Base-by-base conservation (phyloP, 805 yeast species). In the Schwanniomyces occidentalis region DNA sequence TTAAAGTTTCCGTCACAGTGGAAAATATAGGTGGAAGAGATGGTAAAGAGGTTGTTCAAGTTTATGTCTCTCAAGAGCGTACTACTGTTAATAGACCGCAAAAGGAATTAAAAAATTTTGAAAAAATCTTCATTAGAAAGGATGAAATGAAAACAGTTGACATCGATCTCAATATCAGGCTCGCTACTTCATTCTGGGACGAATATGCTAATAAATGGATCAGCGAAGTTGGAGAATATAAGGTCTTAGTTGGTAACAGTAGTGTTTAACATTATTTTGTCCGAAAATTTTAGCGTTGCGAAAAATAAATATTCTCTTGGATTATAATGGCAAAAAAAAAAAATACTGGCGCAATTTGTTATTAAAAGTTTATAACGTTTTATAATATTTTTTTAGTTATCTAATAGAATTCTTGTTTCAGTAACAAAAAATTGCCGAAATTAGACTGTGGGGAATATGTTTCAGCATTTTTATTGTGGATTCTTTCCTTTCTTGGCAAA, bases 11-110 rank as follows among this genome's bases (percentile, higher is more conserved):
- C 9, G 52, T 54, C 6, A 24, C 34, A 2, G 52, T 58, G 12
- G 36, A 39, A 8, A 58, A 58, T 39, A 40, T 46, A 2, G 61
- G 64, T 6, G 35, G 38, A 3, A 24, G 44, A 6, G 53, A 40
- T 14, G 64, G 64, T 17, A 35, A 40, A 16, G 62, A 57, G 38
- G 62, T 54, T n/a, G 52, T 56, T 12, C 64, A 58, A 41, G 43
- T 58, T 16, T 58, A 58, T 41, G 39, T 50, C 12, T 35, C 45
- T 21, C 49, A 50, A n/a, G 27, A 36, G 9, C 37, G 45, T n/a
- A 32, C 54, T 13, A 34, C 32, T 14, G 44, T 56, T 9, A 45
- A 40, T 17, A 45, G 54, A 14, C 61, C 64, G 1, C 39, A 44
- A n/a, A 57, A 56, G 33, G 62, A 58, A 35, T 49, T 58, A 30